Evolutionary conservation across 805 yeast genomes (phyloP).

Genomic region (Torulaspora maleeae): DNA sequence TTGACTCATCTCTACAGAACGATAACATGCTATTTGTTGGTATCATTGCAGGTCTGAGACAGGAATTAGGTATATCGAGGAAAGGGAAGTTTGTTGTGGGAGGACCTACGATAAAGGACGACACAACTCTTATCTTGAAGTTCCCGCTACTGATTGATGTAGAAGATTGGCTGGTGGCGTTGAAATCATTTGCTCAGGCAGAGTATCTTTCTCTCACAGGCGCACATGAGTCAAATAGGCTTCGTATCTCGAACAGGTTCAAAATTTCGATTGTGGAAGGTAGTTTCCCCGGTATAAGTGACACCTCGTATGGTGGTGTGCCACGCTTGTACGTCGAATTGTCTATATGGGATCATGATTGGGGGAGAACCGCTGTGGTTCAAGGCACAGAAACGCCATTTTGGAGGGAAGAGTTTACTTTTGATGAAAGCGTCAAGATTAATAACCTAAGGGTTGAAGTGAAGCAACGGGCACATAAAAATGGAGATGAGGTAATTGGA

Average conservation of each 20-base stretch:
- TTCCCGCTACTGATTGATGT: conserved; percentile 65
- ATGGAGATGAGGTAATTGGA: conserved; percentile 43
- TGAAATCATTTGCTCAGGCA: conserved; percentile 56
- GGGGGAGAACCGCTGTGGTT: conserved; percentile 74
- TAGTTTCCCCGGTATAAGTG: conserved; percentile 33
- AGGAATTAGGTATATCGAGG: conserved; percentile 17
- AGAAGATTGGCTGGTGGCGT: conserved; percentile 72
- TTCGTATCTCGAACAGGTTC: conserved; percentile 52
- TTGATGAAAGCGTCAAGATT: conserved; percentile 53
- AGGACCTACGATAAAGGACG: conserved; percentile 7
- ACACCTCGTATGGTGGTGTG: conserved; percentile 4
- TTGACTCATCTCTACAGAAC: conserved; percentile 58
- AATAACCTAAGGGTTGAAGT: conserved; percentile 48
- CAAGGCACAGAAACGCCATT: conserved; percentile 52
- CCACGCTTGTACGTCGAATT: conserved; percentile 60
- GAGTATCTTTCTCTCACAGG: conserved; percentile 38
- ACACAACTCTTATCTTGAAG: conserved; percentile 41
- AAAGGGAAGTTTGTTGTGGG: conserved; percentile 8
- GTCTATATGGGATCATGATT: conserved; percentile 63
- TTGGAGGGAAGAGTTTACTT: conserved; percentile 74
- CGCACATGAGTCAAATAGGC: conserved; percentile 33
- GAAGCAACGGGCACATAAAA: conserved; percentile 34
- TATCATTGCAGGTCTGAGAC: conserved; percentile 48
- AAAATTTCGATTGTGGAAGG: conserved; percentile 63
- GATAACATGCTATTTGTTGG: conserved; percentile 60